Conservation (phyloP, 176 grass and related monocot genomes). For the Musa beccarii region DNA sequence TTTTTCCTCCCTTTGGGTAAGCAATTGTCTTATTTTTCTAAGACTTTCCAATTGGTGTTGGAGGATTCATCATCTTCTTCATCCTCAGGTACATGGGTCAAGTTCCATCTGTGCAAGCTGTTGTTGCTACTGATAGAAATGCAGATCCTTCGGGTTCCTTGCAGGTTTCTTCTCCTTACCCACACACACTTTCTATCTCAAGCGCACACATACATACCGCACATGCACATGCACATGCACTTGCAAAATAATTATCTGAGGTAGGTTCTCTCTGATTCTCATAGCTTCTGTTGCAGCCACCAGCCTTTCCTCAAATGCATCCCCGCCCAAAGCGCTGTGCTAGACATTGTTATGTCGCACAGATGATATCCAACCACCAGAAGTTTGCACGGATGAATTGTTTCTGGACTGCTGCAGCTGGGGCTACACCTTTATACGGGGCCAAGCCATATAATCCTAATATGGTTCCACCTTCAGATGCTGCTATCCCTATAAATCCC, state of each 20-base stretch:
- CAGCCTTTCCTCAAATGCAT: constrained; percentile 32
- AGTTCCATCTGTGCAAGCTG: constrained; percentile 55
- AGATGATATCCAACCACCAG: constrained; percentile 68
- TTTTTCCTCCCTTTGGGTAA: constrained; percentile 75
- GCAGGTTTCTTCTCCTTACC: constrained; percentile 31
- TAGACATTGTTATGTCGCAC: constrained; percentile 80
- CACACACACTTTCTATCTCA: not conserved
- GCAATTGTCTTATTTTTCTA: constrained; percentile 3
- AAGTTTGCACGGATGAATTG: constrained; percentile 57
- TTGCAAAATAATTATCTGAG: not conserved
- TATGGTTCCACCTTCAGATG: constrained; percentile 46
- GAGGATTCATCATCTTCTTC: not conserved
- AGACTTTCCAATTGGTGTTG: not conserved
- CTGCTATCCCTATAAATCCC: constrained; percentile 48
- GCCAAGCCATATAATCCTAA: constrained; percentile 55
- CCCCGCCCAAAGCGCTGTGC: constrained; percentile 64
- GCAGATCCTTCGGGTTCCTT: constrained; percentile 46
- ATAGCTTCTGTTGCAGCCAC: constrained; percentile 35
- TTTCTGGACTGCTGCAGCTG: constrained; percentile 55
- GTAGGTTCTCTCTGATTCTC: not conserved
- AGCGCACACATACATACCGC: not conserved
- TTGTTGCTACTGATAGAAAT: constrained; percentile 57
- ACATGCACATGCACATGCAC: not conserved
- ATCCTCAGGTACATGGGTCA: constrained; percentile 63
- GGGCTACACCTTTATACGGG: constrained; percentile 47